These are phyloP conservation scores for Magnaporthiopsis rhizophila DNA, from an alignment of 2,329 filamentous ascomycete species.

Conservation along the genomic window DNA sequence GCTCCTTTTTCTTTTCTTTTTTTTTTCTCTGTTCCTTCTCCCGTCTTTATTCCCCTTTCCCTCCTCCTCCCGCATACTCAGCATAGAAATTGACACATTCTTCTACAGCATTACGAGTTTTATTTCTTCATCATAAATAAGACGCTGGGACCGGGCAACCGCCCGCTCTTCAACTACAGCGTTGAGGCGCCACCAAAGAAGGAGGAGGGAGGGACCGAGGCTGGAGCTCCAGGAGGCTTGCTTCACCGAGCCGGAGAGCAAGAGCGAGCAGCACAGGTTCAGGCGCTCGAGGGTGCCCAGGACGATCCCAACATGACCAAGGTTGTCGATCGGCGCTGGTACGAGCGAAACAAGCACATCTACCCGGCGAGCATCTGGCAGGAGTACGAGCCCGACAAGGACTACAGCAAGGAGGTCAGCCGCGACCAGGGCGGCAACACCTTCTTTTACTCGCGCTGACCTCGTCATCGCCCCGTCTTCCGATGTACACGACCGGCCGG, in stretches of 20 bases:
- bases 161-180: conserved; percentile 68
- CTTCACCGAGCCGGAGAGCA: conserved; percentile 30
- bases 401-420: conserved; percentile 69
- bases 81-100: background rate
- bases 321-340: conserved; percentile 94
- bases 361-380: conserved; percentile 95
- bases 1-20: no score
- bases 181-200: conserved; percentile 33
- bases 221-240: conserved; percentile 10
- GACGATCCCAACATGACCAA: conserved; percentile 81
- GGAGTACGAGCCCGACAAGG: conserved; percentile 83
- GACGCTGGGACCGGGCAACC: conserved; percentile 63
- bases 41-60: no score
- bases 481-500: background rate
- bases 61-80: no score
- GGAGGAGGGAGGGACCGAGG: conserved; percentile 7
- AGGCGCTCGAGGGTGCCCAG: conserved; percentile 61
- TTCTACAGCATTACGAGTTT: conserved; percentile 80
- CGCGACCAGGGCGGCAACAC: conserved; percentile 85
- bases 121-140: conserved; percentile 95
- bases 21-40: no score
- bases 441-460: conserved; percentile 68
- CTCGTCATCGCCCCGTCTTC: no score
- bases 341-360: conserved; percentile 96
- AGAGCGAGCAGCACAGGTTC: conserved; percentile 35